Base-by-base conservation (phyloP, 148 eudicot genomes). In the Arctostaphylos glauca region DNA sequence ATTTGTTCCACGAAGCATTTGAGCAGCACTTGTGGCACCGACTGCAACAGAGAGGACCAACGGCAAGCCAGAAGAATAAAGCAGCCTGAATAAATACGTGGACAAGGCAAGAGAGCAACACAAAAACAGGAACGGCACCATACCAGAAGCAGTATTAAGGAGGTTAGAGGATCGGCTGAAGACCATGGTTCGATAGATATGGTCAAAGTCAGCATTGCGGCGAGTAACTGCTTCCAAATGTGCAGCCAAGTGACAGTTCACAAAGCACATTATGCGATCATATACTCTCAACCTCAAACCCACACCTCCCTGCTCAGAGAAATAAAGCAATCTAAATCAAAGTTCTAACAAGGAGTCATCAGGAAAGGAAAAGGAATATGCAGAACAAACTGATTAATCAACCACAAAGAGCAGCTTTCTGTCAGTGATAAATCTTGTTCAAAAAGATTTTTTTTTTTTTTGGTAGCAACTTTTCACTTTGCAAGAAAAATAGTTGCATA, bases 201-300 rank as follows among this genome's bases (percentile, higher is more conserved):
- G 98, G 78, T 93, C 95, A 84, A 96, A 96, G 83, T 96, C 99
- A 66, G 99, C 98, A 83, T 96, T 96, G 16, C 99, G 91, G 43
- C 96, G 90, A 80, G 91, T 94, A 16, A 96, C 98, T 86, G 98
- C 99, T 83, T 94, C 99, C 90, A 96, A 87, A 89, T 96, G 99
- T 75, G 99, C 99, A 78, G 99, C 99, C 74, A 96, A 87, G 89
- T 96, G 99, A 81, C 99, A 94, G 87, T 96, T 96, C 7, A 90
- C 92, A 70, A 96, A 96, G 81, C 97, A 94, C 81, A 96, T 88
- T 77, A 94, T 94, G 76, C 99, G 91, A 52, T 96, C 99, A 86
- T 91, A 91, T 73, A 96, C 98, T 86, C 99, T 94, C 84, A 96
- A 86, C 88, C 99, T 92, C 90, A 96, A 86, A 72, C 99, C 99